Conservation (phyloP, 2,329 filamentous ascomycete genomes). For the Paraconiothyrium sp. region DNA sequence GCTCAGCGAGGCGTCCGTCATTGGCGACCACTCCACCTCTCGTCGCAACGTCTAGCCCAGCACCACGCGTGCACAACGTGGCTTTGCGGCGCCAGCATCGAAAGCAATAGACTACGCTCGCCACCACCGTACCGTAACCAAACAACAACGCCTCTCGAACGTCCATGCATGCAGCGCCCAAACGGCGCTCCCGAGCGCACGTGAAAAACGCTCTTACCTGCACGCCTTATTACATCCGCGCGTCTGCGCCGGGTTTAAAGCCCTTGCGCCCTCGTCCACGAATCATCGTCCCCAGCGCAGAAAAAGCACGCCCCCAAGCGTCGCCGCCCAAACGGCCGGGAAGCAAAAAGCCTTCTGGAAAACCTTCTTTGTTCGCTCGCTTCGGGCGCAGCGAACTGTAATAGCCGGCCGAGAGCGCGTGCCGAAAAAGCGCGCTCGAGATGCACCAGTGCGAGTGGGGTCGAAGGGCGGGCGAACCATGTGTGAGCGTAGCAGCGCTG, state of each 20-base stretch:
- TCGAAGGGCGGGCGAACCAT: neutral
- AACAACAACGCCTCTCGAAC: no score
- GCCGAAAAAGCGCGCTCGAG: slow-evolving; percentile 4
- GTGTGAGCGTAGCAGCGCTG: neutral
- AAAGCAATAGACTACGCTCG: no score
- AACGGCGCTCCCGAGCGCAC: neutral
- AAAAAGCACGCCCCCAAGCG: neutral
- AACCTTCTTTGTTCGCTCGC: slow-evolving; percentile 1
- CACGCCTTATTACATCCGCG: neutral
- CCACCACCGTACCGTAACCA: no score
- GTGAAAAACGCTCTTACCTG: neutral
- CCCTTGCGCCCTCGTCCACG: neutral
- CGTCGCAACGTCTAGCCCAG: no score
- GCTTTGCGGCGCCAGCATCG: no score
- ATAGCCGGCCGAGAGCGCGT: slow-evolving; percentile 11
- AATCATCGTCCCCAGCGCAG: neutral
- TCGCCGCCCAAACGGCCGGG: slow-evolving; percentile 1
- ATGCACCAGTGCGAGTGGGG: neutral
- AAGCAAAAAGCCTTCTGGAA: slow-evolving; percentile 11
- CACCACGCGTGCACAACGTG: no score
- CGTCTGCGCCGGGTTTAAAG: neutral
- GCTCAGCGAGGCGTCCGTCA: no score
- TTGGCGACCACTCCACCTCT: no score
- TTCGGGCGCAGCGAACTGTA: no score
- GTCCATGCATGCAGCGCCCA: no score